phyloP scores from a whole-genome alignment of 2,329 filamentous ascomycete genomes.

The Fusarium sp. region DNA sequence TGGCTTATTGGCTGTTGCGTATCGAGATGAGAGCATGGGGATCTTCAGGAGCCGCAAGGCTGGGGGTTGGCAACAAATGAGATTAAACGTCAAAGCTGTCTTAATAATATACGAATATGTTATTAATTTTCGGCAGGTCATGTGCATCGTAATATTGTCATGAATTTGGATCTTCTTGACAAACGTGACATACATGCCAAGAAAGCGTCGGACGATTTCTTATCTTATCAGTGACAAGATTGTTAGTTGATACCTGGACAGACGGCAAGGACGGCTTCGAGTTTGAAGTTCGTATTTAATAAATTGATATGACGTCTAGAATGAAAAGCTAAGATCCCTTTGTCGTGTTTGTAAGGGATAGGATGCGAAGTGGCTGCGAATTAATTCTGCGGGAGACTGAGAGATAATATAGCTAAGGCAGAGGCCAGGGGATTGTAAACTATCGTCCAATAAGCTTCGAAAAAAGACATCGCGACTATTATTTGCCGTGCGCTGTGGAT shows the following conservation, averaged over 20 bases:
- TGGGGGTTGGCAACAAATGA: not conserved
- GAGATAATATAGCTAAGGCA: rapidly evolving
- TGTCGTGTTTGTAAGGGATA: no score
- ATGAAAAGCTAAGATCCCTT: no score
- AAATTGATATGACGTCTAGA: no score
- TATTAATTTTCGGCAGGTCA: not conserved
- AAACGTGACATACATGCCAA: not conserved
- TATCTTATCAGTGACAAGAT: not conserved
- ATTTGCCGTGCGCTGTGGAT: not conserved
- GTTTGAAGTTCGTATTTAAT: no score
- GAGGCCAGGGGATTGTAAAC: not conserved
- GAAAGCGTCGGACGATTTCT: rapidly evolving
- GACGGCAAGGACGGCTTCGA: no score
- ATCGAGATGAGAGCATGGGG: not conserved
- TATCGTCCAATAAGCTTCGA: not conserved
- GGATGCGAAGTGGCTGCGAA: no score
- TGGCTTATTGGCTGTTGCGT: not conserved
- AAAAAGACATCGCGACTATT: not conserved
- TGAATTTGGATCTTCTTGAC: not conserved
- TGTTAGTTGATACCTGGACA: no score
- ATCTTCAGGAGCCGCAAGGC: not conserved
- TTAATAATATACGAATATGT: not conserved
- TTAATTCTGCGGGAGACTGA: no score
- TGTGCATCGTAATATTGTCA: not conserved
- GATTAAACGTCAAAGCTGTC: not conserved